Conservation (phyloP, 1,284 basidiomycete genomes). For the Microbotryum saponariae region DNA sequence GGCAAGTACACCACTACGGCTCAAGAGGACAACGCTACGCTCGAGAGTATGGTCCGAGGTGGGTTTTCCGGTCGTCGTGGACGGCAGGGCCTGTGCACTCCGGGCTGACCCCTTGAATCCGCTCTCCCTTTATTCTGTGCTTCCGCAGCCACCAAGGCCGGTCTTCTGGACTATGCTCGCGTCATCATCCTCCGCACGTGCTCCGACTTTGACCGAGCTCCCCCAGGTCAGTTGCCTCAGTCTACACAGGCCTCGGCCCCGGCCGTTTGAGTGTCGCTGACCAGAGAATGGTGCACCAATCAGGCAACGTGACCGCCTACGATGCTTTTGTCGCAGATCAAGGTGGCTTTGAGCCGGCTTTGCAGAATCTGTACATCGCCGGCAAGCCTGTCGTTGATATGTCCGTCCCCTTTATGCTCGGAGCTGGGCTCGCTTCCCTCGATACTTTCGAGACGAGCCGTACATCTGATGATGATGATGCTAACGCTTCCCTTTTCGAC, state of each 20-base stretch:
- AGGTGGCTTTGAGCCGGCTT: constrained; percentile 38
- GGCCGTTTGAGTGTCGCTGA: neutral
- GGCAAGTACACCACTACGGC: constrained; percentile 47
- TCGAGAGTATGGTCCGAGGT: constrained; percentile 45
- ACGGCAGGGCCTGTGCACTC: no score
- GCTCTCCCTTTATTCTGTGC: no score
- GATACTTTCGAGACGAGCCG: no score
- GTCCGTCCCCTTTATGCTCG: neutral
- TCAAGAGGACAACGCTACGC: constrained; percentile 48
- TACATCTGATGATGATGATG: neutral
- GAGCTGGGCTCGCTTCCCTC: no score
- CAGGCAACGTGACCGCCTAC: constrained; percentile 25
- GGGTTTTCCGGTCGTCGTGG: neutral
- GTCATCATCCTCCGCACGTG: constrained; percentile 48
- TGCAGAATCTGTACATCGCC: constrained; percentile 39
- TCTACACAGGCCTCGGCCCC: no score
- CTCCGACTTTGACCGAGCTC: constrained; percentile 47
- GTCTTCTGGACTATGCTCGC: constrained; percentile 46
- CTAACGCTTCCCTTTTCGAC: neutral
- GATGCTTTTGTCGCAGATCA: constrained; percentile 37
- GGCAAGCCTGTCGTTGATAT: constrained; percentile 38
- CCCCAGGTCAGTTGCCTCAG: constrained; percentile 31
- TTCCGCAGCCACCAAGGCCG: constrained; percentile 39
- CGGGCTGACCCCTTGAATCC: no score
- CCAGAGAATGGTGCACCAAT: no score